These are phyloP conservation scores for Tylopilus plumbeoviolaceoides DNA, from an alignment of 768 basidiomycete species.

Conservation along the genomic window DNA sequence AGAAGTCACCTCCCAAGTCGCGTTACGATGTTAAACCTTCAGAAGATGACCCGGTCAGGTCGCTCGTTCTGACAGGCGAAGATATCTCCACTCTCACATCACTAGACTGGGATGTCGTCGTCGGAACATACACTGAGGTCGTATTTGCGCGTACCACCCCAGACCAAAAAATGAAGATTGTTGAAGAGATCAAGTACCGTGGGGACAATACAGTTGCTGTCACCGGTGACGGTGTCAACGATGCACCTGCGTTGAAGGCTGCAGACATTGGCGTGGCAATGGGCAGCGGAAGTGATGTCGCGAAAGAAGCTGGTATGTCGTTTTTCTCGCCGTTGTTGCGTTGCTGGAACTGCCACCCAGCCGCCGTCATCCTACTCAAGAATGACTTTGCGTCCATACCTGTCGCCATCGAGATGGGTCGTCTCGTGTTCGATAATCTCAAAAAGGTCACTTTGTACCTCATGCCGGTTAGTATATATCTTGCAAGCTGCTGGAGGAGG, in stretches of 20 bases:
- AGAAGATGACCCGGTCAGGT: constrained; percentile 35
- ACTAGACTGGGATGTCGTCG: constrained; percentile 37
- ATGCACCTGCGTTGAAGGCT: constrained; percentile 47
- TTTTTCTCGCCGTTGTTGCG: neutral
- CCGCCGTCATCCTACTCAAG: constrained; percentile 33
- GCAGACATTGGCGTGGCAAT: constrained; percentile 55
- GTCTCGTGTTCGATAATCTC: constrained; percentile 57
- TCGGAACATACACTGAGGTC: neutral
- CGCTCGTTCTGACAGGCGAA: constrained; percentile 43
- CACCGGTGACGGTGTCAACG: constrained; percentile 56
- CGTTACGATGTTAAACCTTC: neutral
- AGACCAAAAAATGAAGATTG: constrained; percentile 56
- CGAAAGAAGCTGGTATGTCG: constrained; percentile 48
- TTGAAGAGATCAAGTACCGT: constrained; percentile 45
- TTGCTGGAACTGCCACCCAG: constrained; percentile 14
- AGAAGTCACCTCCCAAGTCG: constrained; percentile 10
- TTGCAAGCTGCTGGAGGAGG: no score
- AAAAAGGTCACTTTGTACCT: constrained; percentile 15
- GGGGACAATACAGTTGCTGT: constrained; percentile 49
- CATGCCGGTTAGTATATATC: no score
- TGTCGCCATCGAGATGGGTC: constrained; percentile 54
- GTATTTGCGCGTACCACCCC: no score
- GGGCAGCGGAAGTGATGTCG: constrained; percentile 46
- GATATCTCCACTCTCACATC: constrained; percentile 20
- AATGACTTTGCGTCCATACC: constrained; percentile 5